phyloP scores from a whole-genome alignment of 768 basidiomycete genomes.

The Amanita phalloides region DNA sequence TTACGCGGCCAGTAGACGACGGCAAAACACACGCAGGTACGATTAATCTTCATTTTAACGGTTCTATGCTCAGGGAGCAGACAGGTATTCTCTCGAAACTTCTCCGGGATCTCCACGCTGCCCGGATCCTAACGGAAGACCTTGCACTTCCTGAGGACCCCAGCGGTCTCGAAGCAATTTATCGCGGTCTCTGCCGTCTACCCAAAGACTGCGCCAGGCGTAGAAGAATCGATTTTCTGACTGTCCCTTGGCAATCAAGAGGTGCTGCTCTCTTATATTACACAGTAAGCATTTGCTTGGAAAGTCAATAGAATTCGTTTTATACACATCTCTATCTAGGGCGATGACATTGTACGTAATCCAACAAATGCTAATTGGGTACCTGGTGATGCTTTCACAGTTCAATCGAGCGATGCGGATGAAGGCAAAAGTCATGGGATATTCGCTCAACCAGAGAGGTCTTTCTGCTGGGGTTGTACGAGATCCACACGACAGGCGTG shows the following conservation, averaged over 20 bases:
- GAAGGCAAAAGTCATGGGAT: slow-evolving; percentile 74
- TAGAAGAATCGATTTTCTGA: slow-evolving; percentile 81
- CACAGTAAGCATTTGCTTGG: slow-evolving; percentile 40
- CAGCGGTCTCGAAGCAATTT: slow-evolving; percentile 60
- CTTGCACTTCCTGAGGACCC: slow-evolving; percentile 61
- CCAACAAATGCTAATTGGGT: neutral
- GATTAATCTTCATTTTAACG: slow-evolving; percentile 5
- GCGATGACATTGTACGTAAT: slow-evolving; percentile 75
- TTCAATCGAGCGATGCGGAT: slow-evolving; percentile 85
- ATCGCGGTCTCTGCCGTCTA: slow-evolving; percentile 70
- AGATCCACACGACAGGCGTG: slow-evolving; percentile 48
- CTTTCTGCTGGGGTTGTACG: slow-evolving; percentile 65
- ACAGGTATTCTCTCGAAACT: slow-evolving; percentile 54
- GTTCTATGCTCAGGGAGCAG: slow-evolving; percentile 1
- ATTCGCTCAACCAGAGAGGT: slow-evolving; percentile 82
- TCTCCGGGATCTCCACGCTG: slow-evolving; percentile 41
- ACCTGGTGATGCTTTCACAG: slow-evolving; percentile 23
- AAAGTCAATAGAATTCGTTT: neutral
- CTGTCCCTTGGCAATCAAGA: slow-evolving; percentile 65
- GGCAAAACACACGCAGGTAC: slow-evolving; percentile 66
- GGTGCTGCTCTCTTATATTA: slow-evolving; percentile 91
- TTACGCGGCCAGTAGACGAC: slow-evolving; percentile 66
- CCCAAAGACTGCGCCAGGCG: slow-evolving; percentile 33
- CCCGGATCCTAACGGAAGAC: slow-evolving; percentile 70
- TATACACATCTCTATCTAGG: slow-evolving; percentile 26